Evolutionary conservation across 352 stramenopile species (phyloP), one percentile per base, ranked within the genome.

Genomic region (Globisporangium viniferum): DNA sequence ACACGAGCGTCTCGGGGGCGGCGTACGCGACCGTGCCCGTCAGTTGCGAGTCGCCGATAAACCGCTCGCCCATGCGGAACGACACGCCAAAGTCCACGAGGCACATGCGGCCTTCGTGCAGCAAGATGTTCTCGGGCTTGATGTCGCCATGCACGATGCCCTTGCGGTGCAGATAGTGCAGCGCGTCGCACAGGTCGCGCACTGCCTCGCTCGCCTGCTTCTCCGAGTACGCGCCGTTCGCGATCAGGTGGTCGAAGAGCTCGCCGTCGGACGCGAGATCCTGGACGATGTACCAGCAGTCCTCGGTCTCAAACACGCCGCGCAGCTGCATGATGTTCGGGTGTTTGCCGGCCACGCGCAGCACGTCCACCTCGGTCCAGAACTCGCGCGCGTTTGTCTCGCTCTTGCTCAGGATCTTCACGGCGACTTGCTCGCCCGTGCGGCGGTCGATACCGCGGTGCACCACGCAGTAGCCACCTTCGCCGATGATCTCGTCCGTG

Each of bases 81-180:
- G 86, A 93, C 4, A 93, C 84, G 63, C 86, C 88, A 73, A 95
- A 95, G 76, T 95, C 88, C 54, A 93, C 87, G n/a, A 94, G 81
- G 64, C 86, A 92, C 84, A 92, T 92, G 66, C 79, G 79, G 6
- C 79, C 81, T 53, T 88, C 69, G 46, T 90, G 80, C 55, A 92
- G 71, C 71, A 97, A 64, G 60, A 96, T 86, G 58, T 97, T 97
- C 70, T 97, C 89, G 0, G 89, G 89, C 62, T 97, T 97, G 72
- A 97, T 89, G 70, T 97, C 89, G 59, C 86, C 89, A 62, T 97
- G 90, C 2, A 97, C 87, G 31, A 97, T 88, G 35, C 84, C 84
- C 66, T 95, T 95, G 74, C 83, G 81, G 70, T 97, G 90, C 67
- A 97, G 71, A 67, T 94, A 94, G 46, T 89, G 78, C 65, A 96